phyloP scores from a whole-genome alignment of 73 alveolate species.

The Blepharisma stoltei region DNA sequence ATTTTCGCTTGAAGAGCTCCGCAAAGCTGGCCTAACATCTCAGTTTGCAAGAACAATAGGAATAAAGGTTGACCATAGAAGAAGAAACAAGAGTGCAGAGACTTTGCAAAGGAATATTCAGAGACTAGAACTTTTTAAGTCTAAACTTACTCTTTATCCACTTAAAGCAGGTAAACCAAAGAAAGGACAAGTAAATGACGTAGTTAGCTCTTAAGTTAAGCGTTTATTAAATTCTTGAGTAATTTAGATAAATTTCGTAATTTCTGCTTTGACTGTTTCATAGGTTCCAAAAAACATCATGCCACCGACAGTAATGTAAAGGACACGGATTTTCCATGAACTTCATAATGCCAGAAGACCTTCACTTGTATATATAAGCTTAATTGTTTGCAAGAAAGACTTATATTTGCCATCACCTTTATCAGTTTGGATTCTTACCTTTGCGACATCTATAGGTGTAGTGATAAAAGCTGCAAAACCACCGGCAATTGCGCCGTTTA shows the following conservation, averaged over 20 bases:
- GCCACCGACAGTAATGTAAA: constrained; percentile 27
- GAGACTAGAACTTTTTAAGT: constrained; percentile 88
- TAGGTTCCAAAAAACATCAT: constrained; percentile 12
- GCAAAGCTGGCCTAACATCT: constrained; percentile 86
- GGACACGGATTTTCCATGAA: constrained; percentile 3
- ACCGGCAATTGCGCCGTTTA: constrained; percentile 62
- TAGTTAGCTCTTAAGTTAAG: background rate
- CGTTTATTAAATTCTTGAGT: too few relatives aligned
- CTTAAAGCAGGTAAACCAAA: constrained; percentile 85
- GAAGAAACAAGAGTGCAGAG: constrained; percentile 88
- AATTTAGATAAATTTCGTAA: too few relatives aligned
- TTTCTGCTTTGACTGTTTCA: too few relatives aligned
- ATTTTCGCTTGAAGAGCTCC: constrained; percentile 89
- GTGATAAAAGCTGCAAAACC: constrained; percentile 58
- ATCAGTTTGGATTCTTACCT: constrained; percentile 51
- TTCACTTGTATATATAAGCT: background rate
- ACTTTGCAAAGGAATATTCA: constrained; percentile 81
- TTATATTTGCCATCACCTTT: constrained; percentile 18
- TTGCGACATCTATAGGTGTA: constrained; percentile 68
- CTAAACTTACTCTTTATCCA: constrained; percentile 94
- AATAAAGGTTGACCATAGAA: constrained; percentile 96
- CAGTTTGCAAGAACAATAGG: constrained; percentile 96
- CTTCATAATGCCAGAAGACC: constrained; percentile 8
- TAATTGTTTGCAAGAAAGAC: background rate
- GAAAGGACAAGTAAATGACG: constrained; percentile 82